Evolutionary conservation across 331 rosid genomes (phyloP).

Genomic region (Malus hybrid): DNA sequence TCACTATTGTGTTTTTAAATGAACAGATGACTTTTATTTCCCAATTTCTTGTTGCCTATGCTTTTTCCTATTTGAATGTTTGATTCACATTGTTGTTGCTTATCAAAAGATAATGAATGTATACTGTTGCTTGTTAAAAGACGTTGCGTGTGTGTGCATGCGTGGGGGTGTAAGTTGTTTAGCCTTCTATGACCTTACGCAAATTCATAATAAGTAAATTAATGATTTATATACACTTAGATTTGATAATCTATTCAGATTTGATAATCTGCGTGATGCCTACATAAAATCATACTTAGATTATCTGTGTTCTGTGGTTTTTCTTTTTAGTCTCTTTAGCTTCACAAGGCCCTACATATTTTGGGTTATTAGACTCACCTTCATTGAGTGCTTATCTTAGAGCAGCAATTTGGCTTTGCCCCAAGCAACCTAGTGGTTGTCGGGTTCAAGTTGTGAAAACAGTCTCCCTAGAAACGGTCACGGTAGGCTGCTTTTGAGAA

Average conservation of each 20-base stretch:
- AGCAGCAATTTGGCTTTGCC: too few species aligned
- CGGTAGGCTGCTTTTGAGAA: conserved; percentile 37
- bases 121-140: neutral
- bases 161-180: neutral
- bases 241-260: neutral
- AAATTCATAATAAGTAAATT: neutral
- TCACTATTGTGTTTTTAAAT: neutral
- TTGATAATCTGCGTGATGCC: neutral
- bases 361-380: too few species aligned
- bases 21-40: neutral
- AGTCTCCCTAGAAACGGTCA: too few species aligned
- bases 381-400: too few species aligned
- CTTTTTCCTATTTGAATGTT: neutral
- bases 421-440: too few species aligned
- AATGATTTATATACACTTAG: neutral
- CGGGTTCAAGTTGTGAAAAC: too few species aligned
- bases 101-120: neutral
- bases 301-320: neutral
- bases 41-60: neutral
- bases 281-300: neutral
- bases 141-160: neutral
- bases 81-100: neutral
- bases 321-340: neutral
- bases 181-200: neutral
- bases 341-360: too few species aligned